Base-by-base conservation (phyloP, 1,139 yeast species). In the Citeromyces siamensis region DNA sequence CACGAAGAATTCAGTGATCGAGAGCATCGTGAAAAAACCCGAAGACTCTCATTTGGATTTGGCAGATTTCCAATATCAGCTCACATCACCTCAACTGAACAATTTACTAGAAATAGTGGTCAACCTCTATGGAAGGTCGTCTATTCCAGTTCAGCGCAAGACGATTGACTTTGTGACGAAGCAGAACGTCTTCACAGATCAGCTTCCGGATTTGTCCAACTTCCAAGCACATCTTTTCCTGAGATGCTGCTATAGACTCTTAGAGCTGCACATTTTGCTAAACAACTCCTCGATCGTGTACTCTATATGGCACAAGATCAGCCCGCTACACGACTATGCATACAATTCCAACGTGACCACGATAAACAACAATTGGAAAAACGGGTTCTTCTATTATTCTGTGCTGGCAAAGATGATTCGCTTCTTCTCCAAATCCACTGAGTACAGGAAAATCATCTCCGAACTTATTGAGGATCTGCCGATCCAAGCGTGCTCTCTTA, bases 391-490 rank as follows among this genome's bases (percentile, higher is more conserved):
- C 33, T 52, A 47, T 38, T 55, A 53, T 41, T 44, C 44, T 32
- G 42, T 53, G 2, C 27, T 64, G 10, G 50, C 59, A 5, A 51
- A 50, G 31, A 41, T 64, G 19, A 44, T 65, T 4, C 45, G 49
- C 16, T 40, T 48, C 4, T 59, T 59, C 40, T 52, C 60, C 9
- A 53, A 53, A 33, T 52, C 55, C 33, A 50, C 44, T 32, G 46
- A 59, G 33, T 63, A 59, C 38, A 45, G 53, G 13, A 14, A 28
- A 2, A 19, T 58, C 4, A 56, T 60, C 6, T 40, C 40, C 7
- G 56, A 58, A 10, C 38, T 64, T 3, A 44, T 64, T 3, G 37
- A 42, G 12, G 45, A 52, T 27, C 39, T 64, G 16, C 58, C 66
- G 1, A 50, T 60, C 6, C 46, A 48, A n/a, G 48, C 55, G 2